These are phyloP conservation scores for Phytophthora constricta DNA, from an alignment of 352 stramenopile species.

Conservation along the genomic window DNA sequence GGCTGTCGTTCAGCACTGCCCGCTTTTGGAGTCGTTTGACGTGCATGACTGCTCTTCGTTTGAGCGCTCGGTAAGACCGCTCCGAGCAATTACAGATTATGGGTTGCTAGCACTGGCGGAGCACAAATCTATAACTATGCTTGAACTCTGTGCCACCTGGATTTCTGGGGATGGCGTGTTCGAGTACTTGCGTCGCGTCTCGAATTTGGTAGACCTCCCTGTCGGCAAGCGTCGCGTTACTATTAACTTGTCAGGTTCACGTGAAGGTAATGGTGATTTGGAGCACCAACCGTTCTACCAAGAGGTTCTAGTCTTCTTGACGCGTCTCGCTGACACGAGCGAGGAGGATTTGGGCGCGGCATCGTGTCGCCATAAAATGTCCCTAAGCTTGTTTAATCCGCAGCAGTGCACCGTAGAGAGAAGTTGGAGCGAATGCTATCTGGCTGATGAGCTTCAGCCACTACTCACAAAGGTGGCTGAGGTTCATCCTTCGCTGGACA, in stretches of 20 bases:
- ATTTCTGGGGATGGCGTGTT: slow-evolving; percentile 47
- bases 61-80: slow-evolving; percentile 30
- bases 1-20: slow-evolving; percentile 24
- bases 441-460: slow-evolving; percentile 41
- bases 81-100: slow-evolving; percentile 43
- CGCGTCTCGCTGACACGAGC: slow-evolving; percentile 19
- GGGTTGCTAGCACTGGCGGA: slow-evolving; percentile 39
- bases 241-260: slow-evolving; percentile 40
- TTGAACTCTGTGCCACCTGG: slow-evolving; percentile 42
- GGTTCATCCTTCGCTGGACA: slow-evolving; percentile 25
- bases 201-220: slow-evolving; percentile 14
- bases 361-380: slow-evolving; percentile 24
- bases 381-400: slow-evolving; percentile 34
- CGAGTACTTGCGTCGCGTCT: slow-evolving; percentile 41
- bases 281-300: slow-evolving; percentile 39
- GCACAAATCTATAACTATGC: slow-evolving; percentile 30
- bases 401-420: slow-evolving; percentile 27
- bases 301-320: slow-evolving; percentile 37
- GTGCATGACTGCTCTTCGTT: slow-evolving; percentile 36
- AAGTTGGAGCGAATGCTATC: slow-evolving; percentile 32
- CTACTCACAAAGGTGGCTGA: slow-evolving; percentile 34
- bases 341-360: slow-evolving; percentile 17
- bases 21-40: slow-evolving; percentile 36
- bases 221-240: slow-evolving; percentile 23
- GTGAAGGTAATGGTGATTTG: slow-evolving; percentile 24